Conservation (phyloP, 176 grass and related monocot genomes). For the bread wheat (Triticum aestivum) region DNA sequence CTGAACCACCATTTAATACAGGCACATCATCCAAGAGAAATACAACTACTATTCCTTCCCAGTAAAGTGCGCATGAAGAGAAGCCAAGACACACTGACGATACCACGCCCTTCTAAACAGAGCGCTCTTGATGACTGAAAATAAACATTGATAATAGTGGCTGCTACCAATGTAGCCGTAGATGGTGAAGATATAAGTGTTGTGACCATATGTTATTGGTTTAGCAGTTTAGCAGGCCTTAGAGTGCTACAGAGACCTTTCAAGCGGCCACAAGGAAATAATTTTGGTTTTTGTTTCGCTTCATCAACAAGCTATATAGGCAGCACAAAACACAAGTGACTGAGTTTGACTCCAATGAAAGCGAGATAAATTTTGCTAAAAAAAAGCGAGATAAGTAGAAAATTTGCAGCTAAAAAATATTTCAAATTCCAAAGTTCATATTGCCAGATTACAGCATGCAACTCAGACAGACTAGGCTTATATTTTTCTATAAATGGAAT, state of each 20-base stretch:
- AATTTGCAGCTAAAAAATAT: neutral
- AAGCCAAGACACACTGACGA: conserved; percentile 3
- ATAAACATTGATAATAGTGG: neutral
- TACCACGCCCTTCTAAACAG: neutral
- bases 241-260: neutral
- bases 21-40: neutral
- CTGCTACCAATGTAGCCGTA: neutral
- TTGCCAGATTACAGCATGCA: neutral
- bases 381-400: neutral
- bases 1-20: neutral
- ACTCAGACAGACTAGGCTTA: neutral
- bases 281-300: neutral
- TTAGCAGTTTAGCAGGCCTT: neutral
- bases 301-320: neutral
- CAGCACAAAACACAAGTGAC: neutral
- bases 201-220: neutral
- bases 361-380: neutral
- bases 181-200: neutral
- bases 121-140: neutral
- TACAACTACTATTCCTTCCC: neutral
- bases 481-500: neutral
- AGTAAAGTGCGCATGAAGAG: neutral
- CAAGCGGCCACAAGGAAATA: neutral
- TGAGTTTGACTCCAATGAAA: neutral
- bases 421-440: neutral